Percentiles rank a stretch among this genome's conserved stretches.
These are phyloP conservation scores for Domatiomyces globalis DNA, from an alignment of 2,329 filamentous ascomycete species.

Conservation along the genomic window DNA sequence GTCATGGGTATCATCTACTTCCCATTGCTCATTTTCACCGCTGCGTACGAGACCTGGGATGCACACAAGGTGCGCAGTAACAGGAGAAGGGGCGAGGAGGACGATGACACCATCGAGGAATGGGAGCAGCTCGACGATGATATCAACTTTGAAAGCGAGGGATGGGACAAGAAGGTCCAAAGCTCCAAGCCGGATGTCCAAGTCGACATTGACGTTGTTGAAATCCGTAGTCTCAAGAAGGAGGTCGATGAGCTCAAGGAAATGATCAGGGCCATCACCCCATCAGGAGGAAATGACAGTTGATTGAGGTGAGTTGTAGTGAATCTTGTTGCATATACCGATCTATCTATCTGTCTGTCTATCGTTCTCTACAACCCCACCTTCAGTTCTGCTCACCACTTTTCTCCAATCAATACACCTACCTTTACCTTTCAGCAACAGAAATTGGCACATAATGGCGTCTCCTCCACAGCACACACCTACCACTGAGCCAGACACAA, in stretches of 20 bases:
- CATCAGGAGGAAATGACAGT: conserved; percentile 1
- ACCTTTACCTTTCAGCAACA: no score
- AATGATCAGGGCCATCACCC: conserved; percentile 25
- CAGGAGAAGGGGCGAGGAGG: conserved; percentile 64
- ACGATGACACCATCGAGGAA: conserved; percentile 78
- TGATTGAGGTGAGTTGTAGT: background rate
- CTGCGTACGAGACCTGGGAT: conserved; percentile 52
- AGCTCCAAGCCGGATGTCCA: conserved; percentile 69
- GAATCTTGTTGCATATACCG: background rate
- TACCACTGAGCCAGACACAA: no score
- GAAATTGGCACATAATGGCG: no score
- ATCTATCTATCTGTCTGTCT: no score
- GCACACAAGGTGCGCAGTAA: conserved; percentile 59
- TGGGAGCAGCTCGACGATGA: conserved; percentile 73
- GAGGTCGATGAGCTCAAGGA: conserved; percentile 48
- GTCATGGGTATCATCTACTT: conserved; percentile 80
- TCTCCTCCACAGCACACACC: no score
- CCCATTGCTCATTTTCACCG: conserved; percentile 66
- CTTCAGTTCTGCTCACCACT: no score
- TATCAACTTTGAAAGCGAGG: conserved; percentile 67
- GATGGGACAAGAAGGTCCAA: conserved; percentile 56
- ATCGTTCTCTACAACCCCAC: no score
- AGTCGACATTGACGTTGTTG: conserved; percentile 59
- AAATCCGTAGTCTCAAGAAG: conserved; percentile 35
- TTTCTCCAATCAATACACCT: no score